These are phyloP conservation scores for Trichoderma gracile DNA, from an alignment of 2,329 filamentous ascomycete genomes.

Conservation along the genomic window DNA sequence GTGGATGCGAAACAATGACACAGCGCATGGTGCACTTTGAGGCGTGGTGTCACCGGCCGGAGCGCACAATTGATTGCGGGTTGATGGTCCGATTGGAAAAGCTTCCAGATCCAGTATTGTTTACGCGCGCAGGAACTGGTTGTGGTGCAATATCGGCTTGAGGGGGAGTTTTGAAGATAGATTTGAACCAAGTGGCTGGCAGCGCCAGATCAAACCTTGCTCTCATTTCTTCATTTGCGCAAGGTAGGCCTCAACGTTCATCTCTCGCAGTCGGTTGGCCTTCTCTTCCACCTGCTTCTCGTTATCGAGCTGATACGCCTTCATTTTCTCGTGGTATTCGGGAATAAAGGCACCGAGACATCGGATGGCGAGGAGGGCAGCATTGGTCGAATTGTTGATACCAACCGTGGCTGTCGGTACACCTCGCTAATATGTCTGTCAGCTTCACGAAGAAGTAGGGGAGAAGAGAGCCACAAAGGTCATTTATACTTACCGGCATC, in stretches of 20 bases:
- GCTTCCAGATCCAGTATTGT: too few relatives aligned
- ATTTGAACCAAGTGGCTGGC: too few relatives aligned
- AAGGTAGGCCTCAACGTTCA: conserved; percentile 59
- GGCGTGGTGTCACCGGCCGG: too few relatives aligned
- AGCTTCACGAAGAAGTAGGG: conserved; percentile 37
- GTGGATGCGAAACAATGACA: too few relatives aligned
- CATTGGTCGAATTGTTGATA: conserved; percentile 79
- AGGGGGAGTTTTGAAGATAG: neutral
- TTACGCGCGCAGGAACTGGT: neutral
- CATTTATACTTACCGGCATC: conserved; percentile 61
- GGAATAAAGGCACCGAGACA: conserved; percentile 62
- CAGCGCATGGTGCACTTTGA: too few relatives aligned
- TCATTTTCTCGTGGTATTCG: conserved; percentile 58
- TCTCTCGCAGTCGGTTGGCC: conserved; percentile 56
- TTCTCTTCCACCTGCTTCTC: conserved; percentile 65
- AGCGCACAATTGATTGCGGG: too few relatives aligned
- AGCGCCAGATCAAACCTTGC: conserved; percentile 31
- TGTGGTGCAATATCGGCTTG: neutral
- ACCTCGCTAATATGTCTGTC: conserved; percentile 45
- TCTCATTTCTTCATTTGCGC: conserved; percentile 40
- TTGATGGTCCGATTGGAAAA: too few relatives aligned
- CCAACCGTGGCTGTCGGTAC: conserved; percentile 74
- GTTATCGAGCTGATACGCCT: conserved; percentile 62
- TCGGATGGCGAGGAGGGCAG: conserved; percentile 68
- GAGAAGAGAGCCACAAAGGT: neutral